Evolutionary conservation across 1,139 yeast genomes (phyloP), one percentile per base, ranked within the genome.

Genomic region (Candida neerlandica): DNA sequence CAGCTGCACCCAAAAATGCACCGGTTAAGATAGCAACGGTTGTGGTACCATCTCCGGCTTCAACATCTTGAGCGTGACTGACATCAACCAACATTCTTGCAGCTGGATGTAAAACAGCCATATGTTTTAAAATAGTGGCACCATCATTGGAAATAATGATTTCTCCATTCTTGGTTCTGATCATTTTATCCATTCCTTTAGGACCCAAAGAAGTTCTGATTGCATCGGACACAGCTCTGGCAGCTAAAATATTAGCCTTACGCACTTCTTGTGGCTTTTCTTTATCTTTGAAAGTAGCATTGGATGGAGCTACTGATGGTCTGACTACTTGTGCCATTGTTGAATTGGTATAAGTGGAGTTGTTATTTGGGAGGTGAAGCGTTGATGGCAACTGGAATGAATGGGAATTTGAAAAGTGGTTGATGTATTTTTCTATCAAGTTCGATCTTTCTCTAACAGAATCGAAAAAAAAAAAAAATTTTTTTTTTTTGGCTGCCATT

Each of bases 181-280:
- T 89, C 99, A 94, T 94, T 76, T 95, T 95, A 69, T 94, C 99
- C 99, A 94, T 94, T 53, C 99, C 99, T 69, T 91, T 92, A 47
- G 99, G 99, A 33, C 99, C 99, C 52, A 94, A 76, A 10, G 98
- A 91, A 3, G 99, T 94, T 69, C 99, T 82, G 64, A 94, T 91
- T 47, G 99, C 99, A 70, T 95, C 99, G 2, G 97, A 94, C 38
- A 95, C 99, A 3, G 99, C 98, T 62, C 96, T 79, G 9, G 98
- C 99, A 1, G 99, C 99, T 54, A 89, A 78, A 58, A 95, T 92
- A 66, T 95, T 95, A 50, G 95, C 85, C 67, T 83, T 86, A 58
- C 99, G 88, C 50, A 95, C 98, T 72, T 94, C 99, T 67, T 88
- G 96, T 12, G 99, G 99, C 78, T 95, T 94, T 66, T 95, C 99